phyloP scores from a whole-genome alignment of 2,329 filamentous ascomycete genomes.

The Rutstroemia sp. region DNA sequence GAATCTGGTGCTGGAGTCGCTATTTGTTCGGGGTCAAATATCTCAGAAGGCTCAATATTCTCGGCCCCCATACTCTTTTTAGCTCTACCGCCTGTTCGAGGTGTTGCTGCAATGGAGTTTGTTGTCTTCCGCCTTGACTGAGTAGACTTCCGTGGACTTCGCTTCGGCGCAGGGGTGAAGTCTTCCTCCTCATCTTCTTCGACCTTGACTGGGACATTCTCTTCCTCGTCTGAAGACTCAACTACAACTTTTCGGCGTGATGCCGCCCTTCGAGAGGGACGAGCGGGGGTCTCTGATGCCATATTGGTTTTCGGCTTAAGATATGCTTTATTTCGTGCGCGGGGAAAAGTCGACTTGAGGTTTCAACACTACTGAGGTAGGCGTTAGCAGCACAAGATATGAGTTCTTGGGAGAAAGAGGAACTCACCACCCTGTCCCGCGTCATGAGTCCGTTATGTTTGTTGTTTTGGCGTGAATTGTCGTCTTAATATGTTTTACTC shows the following conservation, averaged over 20 bases:
- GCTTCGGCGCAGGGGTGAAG: constrained; percentile 59
- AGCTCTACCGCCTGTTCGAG: constrained; percentile 33
- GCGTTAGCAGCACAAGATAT: not conserved
- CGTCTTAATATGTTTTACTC: constrained; percentile 1
- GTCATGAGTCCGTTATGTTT: not conserved
- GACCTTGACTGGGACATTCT: constrained; percentile 54
- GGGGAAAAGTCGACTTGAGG: not conserved
- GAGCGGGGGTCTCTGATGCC: constrained; percentile 34
- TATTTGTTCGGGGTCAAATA: constrained; percentile 50
- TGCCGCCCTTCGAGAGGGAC: constrained; percentile 52
- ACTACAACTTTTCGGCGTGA: constrained; percentile 66
- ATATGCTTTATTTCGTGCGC: constrained; percentile 9
- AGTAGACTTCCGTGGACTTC: constrained; percentile 47
- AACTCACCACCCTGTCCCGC: not conserved
- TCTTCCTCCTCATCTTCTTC: constrained; percentile 64
- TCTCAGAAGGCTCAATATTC: constrained; percentile 52
- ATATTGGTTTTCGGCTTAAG: not conserved
- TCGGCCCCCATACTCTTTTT: constrained; percentile 34
- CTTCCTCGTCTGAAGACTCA: constrained; percentile 70
- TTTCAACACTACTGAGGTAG: not conserved
- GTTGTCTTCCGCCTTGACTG: constrained; percentile 42
- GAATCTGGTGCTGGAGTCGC: constrained; percentile 42
- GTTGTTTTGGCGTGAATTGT: not conserved
- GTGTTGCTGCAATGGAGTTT: constrained; percentile 22
- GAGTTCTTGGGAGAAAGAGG: not conserved